Conservation (phyloP, 2,329 filamentous ascomycete genomes). For the Aspergillus calidoustus region DNA sequence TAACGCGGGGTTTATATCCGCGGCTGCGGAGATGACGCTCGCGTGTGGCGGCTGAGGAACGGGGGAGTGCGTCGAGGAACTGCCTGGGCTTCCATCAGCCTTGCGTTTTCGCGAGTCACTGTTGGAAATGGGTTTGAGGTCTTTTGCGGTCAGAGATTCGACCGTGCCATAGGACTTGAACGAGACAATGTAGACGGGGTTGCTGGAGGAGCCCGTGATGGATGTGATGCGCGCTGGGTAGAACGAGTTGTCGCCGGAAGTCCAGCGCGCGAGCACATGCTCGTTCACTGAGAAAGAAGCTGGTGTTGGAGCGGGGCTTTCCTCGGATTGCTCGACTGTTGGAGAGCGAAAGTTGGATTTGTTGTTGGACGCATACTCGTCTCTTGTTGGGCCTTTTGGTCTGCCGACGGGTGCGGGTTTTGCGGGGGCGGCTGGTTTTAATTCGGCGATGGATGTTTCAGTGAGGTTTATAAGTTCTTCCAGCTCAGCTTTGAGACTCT, state of each 20-base stretch:
- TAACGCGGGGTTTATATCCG: constrained; percentile 68
- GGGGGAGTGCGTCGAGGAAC: constrained; percentile 48
- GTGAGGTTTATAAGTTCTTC: constrained; percentile 79
- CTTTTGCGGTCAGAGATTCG: constrained; percentile 79
- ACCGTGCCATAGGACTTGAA: constrained; percentile 87
- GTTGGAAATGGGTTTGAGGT: constrained; percentile 75
- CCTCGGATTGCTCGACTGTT: constrained; percentile 53
- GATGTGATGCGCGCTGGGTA: constrained; percentile 93
- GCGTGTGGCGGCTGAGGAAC: constrained; percentile 48
- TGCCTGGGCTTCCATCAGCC: constrained; percentile 73
- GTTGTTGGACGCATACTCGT: constrained; percentile 70
- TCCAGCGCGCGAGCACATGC: constrained; percentile 86
- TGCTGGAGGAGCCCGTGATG: constrained; percentile 88
- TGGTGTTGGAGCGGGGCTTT: constrained; percentile 57
- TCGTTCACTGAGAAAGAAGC: constrained; percentile 84
- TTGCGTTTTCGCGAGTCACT: constrained; percentile 79
- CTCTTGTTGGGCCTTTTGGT: constrained; percentile 76
- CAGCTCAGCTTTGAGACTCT: constrained; percentile 78
- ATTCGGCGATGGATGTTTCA: constrained; percentile 79
- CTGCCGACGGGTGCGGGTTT: constrained; percentile 54
- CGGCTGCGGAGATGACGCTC: constrained; percentile 67
- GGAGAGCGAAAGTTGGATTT: constrained; percentile 62
- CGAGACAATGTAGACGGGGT: constrained; percentile 90
- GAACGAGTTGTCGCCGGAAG: constrained; percentile 84
- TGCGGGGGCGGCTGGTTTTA: constrained; percentile 61